Evolutionary conservation across 2,329 filamentous ascomycete species (phyloP), one percentile per base, ranked within the genome.

Genomic region (Podosphaera aphanis): DNA sequence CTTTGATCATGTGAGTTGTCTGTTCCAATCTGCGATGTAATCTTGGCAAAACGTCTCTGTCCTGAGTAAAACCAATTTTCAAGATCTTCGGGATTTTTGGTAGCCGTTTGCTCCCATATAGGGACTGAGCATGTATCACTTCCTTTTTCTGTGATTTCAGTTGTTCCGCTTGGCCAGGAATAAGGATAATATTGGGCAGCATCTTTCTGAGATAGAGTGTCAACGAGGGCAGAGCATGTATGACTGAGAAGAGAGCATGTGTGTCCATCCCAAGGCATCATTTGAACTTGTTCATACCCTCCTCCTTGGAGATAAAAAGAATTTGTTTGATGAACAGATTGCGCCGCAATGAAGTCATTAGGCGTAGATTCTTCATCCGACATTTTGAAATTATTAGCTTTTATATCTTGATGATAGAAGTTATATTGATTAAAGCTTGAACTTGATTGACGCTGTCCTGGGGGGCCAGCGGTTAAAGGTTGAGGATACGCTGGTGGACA

Each of bases 381-480:
- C 13, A 16, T 15, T 46, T 16, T 35, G 19, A 16, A 21, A 29
- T 41, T 1, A 39, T 16, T 20, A 31, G 7, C 4, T 11, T 20
- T 11, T n/a, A 16, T 19, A 31, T 35, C 21, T n/a, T 41, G 23
- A 16, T 4, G 2, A 46, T 33, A 19, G 18, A n/a, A 18, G 25
- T n/a, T 25, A 33, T 15, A 25, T 16, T 40, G 23, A 33, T 33
- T 35, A n/a, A 41, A 41, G 20, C 19, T 41, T 11, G 23, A 21
- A 16, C 33, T 35, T 18, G 18, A 49, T 39, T 56, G 50, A 23
- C 59, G 52, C 37, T 58, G 55, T 21, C 59, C 56, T 38, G 59
- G 59, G 43, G 59, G 59, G 19, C 59, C 59, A 20, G 59, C 59
- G n/a, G 56, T 60, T 6, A 61, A 52, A 25, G 59, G 58, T 23